Evolutionary conservation across 2,329 filamentous ascomycete genomes (phyloP).

Genomic region (Microdochium paspali): DNA sequence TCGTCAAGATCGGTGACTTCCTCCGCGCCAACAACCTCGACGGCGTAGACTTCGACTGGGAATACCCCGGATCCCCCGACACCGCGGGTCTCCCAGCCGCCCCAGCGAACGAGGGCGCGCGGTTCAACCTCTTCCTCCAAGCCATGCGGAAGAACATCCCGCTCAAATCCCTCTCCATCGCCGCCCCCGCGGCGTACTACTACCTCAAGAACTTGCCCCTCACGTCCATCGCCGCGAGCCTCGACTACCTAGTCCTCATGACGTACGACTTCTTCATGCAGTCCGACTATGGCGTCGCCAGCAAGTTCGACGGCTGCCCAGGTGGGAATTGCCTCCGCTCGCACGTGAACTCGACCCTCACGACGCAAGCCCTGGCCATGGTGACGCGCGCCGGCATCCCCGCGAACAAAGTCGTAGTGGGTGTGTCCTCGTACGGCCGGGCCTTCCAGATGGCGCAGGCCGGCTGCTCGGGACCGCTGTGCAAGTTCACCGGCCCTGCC

Average conservation of each 20-base stretch:
- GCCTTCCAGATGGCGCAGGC: background rate
- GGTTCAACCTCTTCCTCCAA: constrained; percentile 20
- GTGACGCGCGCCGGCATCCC: background rate
- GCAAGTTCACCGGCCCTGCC: background rate
- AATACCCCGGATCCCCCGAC: constrained; percentile 23
- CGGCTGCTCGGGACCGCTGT: background rate
- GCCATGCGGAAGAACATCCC: constrained; percentile 11
- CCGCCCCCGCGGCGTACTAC: constrained; percentile 16
- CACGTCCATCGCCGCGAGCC: constrained; percentile 6
- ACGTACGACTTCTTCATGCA: constrained; percentile 18
- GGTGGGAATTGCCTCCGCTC: background rate
- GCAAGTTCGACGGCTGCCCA: background rate
- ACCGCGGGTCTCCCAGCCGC: constrained; percentile 15
- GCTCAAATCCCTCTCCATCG: constrained; percentile 13
- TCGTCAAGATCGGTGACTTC: constrained; percentile 19
- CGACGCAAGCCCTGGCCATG: background rate
- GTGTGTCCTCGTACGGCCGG: background rate
- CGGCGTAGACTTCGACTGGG: constrained; percentile 21
- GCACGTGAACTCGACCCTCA: constrained; percentile 1
- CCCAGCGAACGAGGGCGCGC: constrained; percentile 11
- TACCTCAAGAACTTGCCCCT: constrained; percentile 19
- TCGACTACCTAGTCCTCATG: constrained; percentile 25
- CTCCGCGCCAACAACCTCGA: constrained; percentile 17
- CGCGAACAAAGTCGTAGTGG: background rate
- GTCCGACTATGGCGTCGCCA: background rate